These are phyloP conservation scores for Phaeotremella skinneri DNA, from an alignment of 768 basidiomycete species.

Conservation along the genomic window DNA sequence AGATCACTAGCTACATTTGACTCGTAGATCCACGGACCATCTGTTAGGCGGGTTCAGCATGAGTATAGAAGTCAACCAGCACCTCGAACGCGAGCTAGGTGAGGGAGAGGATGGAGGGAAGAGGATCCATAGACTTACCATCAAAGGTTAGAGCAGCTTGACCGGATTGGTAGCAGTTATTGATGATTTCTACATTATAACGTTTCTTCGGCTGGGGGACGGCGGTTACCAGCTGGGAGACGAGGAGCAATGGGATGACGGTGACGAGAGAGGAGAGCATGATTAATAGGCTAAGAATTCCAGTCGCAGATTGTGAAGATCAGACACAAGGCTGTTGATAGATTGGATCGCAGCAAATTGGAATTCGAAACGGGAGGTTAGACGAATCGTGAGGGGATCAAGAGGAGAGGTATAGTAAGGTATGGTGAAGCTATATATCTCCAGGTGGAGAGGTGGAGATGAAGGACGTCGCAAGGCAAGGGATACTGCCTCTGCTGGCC, in stretches of 20 bases:
- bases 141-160: slow-evolving; percentile 51
- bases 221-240: neutral
- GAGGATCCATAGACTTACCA: slow-evolving; percentile 24
- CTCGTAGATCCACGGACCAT: slow-evolving; percentile 45
- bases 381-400: too few relatives aligned
- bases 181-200: slow-evolving; percentile 20
- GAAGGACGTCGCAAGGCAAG: too few relatives aligned
- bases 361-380: too few relatives aligned
- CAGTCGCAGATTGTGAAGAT: too few relatives aligned
- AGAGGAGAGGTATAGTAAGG: too few relatives aligned
- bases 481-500: too few relatives aligned
- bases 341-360: too few relatives aligned
- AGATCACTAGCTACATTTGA: slow-evolving; percentile 32
- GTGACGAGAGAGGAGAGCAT: neutral
- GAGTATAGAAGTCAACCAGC: neutral
- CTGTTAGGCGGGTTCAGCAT: slow-evolving; percentile 16
- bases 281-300: neutral
- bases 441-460: too few relatives aligned
- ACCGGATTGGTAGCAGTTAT: slow-evolving; percentile 39
- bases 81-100: slow-evolving; percentile 1
- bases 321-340: too few relatives aligned
- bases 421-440: too few relatives aligned
- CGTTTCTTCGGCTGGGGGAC: neutral
- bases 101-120: neutral
- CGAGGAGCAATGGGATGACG: neutral